A percentile compares a stretch with the other conserved stretches of the same genome.
phyloP scores from a whole-genome alignment of 139 green algal species.

The Micractinium sp. region DNA sequence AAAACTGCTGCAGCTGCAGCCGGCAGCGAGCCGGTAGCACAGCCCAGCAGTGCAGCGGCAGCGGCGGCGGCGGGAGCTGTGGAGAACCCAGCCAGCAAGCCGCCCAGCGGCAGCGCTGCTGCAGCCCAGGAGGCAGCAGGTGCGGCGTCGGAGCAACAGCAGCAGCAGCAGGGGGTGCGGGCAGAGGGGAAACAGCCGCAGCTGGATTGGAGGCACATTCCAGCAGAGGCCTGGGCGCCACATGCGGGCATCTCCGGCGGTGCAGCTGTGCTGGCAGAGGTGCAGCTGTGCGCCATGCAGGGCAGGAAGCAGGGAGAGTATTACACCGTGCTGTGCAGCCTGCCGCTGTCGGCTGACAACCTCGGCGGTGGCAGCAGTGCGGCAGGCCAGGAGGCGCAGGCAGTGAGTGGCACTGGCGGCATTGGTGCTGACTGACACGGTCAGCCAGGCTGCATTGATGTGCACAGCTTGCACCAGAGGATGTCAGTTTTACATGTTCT shows the following conservation, averaged over 20 bases:
- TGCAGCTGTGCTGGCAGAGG: conserved; percentile 7
- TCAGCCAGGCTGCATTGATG: not conserved
- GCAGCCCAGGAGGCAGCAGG: not conserved
- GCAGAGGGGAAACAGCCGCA: not conserved
- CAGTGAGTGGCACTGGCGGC: not conserved
- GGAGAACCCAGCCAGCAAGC: not conserved
- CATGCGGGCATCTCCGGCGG: not conserved
- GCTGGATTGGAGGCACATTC: not conserved
- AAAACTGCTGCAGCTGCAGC: not conserved
- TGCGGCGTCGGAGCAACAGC: not conserved
- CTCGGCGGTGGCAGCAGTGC: not conserved
- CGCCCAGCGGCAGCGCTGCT: not conserved
- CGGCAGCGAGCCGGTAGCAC: not conserved
- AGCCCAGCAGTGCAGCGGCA: not conserved
- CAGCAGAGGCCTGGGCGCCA: conserved; percentile 13
- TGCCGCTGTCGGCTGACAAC: not conserved
- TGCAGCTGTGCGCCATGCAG: conserved; percentile 32
- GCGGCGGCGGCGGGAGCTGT: not conserved
- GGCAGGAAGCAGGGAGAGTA: conserved; percentile 11
- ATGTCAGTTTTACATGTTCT: not conserved
- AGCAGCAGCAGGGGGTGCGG: not conserved
- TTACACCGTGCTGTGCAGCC: conserved; percentile 15
- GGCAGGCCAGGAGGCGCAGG: not conserved
- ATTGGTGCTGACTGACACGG: not conserved
- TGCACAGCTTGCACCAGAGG: not conserved